These are phyloP conservation scores for Eutypa lata DNA, from an alignment of 2,329 filamentous ascomycete species.

Conservation along the genomic window DNA sequence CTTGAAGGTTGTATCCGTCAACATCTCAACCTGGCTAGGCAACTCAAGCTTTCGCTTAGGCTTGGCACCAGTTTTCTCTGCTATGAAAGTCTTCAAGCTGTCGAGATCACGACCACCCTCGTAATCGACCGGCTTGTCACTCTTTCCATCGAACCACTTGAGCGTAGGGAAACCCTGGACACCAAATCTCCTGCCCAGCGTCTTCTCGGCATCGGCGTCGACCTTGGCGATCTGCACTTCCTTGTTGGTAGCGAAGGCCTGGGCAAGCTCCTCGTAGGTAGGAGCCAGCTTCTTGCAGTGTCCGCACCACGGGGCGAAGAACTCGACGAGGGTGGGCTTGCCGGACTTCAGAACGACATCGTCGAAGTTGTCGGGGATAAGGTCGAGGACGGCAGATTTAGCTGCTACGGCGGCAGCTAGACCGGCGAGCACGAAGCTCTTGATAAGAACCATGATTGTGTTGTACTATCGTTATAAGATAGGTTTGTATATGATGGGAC, in stretches of 20 bases:
- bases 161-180: slow-evolving; percentile 94
- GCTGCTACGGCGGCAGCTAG: slow-evolving; percentile 57
- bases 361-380: slow-evolving; percentile 90
- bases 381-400: slow-evolving; percentile 83
- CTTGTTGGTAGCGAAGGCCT: slow-evolving; percentile 67
- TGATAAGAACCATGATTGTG: slow-evolving; percentile 52
- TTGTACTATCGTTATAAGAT: slow-evolving; percentile 9
- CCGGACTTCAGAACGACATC: slow-evolving; percentile 82
- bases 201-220: slow-evolving; percentile 85
- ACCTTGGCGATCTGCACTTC: slow-evolving; percentile 89
- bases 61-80: slow-evolving; percentile 84
- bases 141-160: slow-evolving; percentile 98
- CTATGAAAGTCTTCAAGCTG: slow-evolving; percentile 74
- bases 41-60: slow-evolving; percentile 71
- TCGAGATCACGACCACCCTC: slow-evolving; percentile 84
- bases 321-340: slow-evolving; percentile 94
- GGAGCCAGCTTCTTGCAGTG: slow-evolving; percentile 98
- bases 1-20: slow-evolving; percentile 78
- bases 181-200: slow-evolving; percentile 79
- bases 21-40: slow-evolving; percentile 72
- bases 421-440: slow-evolving; percentile 57
- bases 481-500: neutral
- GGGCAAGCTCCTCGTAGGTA: slow-evolving; percentile 86
- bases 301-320: slow-evolving; percentile 98
- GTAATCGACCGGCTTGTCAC: slow-evolving; percentile 80